Conservation (phyloP, 2,329 filamentous ascomycete species). For the Alternaria consortialis region DNA sequence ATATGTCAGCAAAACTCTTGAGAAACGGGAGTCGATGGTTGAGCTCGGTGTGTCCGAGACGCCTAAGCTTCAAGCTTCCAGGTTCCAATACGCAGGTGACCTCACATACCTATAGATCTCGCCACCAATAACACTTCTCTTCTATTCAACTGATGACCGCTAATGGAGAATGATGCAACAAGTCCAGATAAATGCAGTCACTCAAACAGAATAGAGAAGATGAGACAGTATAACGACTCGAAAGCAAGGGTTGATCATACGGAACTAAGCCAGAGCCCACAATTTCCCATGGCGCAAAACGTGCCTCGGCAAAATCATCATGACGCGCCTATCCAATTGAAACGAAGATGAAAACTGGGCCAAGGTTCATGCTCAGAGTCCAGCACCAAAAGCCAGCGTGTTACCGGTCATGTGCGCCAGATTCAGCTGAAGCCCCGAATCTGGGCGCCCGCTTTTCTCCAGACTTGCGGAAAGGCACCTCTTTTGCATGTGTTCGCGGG, state of each 20-base stretch:
- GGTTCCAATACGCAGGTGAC: neutral
- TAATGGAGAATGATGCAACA: neutral
- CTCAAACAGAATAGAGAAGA: constrained; percentile 1
- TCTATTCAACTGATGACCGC: neutral
- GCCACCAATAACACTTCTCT: neutral
- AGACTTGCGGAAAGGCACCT: neutral
- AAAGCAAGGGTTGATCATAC: constrained; percentile 1
- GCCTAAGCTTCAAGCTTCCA: constrained; percentile 15
- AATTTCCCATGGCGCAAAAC: constrained; percentile 7
- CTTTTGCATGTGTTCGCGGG: neutral
- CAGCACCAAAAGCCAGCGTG: neutral
- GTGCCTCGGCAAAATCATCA: constrained; percentile 4
- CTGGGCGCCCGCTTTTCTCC: constrained; percentile 4
- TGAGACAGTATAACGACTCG: neutral
- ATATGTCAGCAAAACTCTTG: constrained; percentile 14
- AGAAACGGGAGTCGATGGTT: constrained; percentile 1
- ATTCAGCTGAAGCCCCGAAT: constrained; percentile 1
- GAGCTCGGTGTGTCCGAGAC: constrained; percentile 22
- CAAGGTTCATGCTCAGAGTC: neutral
- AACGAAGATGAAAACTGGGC: constrained; percentile 4
- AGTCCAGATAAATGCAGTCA: neutral
- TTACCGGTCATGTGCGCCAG: constrained; percentile 1
- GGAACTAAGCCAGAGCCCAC: constrained; percentile 3
- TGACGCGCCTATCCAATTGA: neutral
- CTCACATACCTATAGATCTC: constrained; percentile 2